Base-by-base conservation (phyloP, 2,329 filamentous ascomycete species). In the Capronia epimyces region DNA sequence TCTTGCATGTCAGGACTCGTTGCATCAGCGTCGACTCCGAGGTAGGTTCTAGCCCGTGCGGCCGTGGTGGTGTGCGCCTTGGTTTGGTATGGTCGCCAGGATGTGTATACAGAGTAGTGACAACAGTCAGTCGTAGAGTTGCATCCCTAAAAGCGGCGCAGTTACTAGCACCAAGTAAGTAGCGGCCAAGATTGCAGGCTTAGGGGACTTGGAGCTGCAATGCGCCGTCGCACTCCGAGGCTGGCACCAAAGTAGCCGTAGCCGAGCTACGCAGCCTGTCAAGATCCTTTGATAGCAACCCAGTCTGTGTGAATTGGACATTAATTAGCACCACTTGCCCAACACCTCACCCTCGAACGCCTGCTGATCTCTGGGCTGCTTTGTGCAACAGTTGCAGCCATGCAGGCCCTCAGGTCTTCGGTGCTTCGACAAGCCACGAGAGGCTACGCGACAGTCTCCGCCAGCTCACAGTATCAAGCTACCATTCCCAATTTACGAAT, bases 401-500 rank as follows among this genome's bases (percentile, higher is more conserved):
- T 95, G 90, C 89, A 94, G 81, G 85, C 88, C 67, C 75, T 95
- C 73, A 78, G 85, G 68, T 79, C 78, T 76, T 83, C 79, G 75
- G 83, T 77, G 74, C 73, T 84, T 76, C 80, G 78, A 62, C 75
- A 80, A 74, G 73, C 80, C 77, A 79, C 84, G 67, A 80, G 81
- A 69, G 73, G 77, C 63, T 95, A 95, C 77, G 84, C 85, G 69
- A 84, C 85, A 46, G 73, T 78, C 60, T 78, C 78, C 56, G 80
- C 82, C 61, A 81, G 81, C 13, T 41, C 48, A 13, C 46, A 49
- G 57, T 91, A 91, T 70, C 73, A 83, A 25, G 36, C 52, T 36
- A 91, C 87, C 53, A 77, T 84, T 68, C 76, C 84, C 66, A 97
- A 97, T 79, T 82, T 97, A 66, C 86, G 89, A 74, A 90, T 97